A percentile compares a stretch with the other conserved stretches of the same genome.
Evolutionary conservation across 106 monocot species (phyloP).

Genomic region (Acorus calamus): DNA sequence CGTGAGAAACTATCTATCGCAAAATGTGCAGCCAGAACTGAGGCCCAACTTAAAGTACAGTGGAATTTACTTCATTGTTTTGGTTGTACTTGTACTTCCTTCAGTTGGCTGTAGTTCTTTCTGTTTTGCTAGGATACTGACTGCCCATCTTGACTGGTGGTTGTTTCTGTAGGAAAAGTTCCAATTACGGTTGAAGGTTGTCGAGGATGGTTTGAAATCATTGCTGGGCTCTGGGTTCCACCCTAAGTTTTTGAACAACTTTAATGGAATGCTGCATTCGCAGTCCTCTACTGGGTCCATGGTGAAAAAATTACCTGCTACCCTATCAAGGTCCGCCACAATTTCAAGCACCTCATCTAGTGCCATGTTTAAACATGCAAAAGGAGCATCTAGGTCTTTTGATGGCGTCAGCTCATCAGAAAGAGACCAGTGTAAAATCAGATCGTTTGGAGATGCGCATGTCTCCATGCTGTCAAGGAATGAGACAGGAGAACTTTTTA

Average conservation of each 20-base stretch:
- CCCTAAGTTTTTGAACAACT: conserved; percentile 10
- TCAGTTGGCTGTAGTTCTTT: not conserved
- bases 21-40: conserved; percentile 59
- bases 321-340: conserved; percentile 22
- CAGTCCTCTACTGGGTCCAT: conserved; percentile 18
- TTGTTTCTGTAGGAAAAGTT: conserved; percentile 45
- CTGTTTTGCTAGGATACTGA: no score
- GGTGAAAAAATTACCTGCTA: conserved; percentile 23
- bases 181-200: conserved; percentile 54
- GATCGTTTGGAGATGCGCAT: conserved; percentile 20
- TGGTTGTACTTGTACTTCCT: not conserved
- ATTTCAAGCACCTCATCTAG: conserved; percentile 18
- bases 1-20: conserved; percentile 61
- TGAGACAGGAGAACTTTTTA: conserved; percentile 13
- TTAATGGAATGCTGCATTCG: conserved; percentile 20
- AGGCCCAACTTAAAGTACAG: conserved; percentile 68
- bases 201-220: conserved; percentile 61
- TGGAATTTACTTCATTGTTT: not conserved
- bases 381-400: conserved; percentile 57
- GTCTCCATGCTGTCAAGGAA: conserved; percentile 22
- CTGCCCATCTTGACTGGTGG: not conserved
- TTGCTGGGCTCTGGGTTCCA: conserved; percentile 22
- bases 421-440: conserved; percentile 19
- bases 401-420: conserved; percentile 46
- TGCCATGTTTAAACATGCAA: conserved; percentile 39